These are phyloP conservation scores for Mycena filopes DNA, from an alignment of 768 basidiomycete species.

Conservation along the genomic window DNA sequence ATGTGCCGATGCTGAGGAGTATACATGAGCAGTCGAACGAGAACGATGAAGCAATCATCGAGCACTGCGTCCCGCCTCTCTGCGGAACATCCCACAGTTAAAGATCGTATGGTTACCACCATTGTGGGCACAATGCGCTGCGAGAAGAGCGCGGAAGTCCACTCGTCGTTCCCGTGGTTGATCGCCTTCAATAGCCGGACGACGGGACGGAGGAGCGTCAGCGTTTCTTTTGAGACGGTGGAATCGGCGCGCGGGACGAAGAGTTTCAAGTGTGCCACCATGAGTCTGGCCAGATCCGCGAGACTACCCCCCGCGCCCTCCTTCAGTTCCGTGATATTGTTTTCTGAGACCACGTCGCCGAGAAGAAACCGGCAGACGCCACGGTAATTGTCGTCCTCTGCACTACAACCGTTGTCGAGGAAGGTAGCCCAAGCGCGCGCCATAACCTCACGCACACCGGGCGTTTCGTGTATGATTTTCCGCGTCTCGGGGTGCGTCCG, in stretches of 20 bases:
- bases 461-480: not conserved
- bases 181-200: constrained; percentile 4
- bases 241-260: not conserved
- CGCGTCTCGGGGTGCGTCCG: not conserved
- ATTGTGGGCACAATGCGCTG: not conserved
- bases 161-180: not conserved
- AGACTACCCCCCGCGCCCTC: not conserved
- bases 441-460: not conserved
- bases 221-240: not conserved
- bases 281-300: not conserved
- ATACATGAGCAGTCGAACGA: not conserved
- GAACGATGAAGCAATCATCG: constrained; percentile 9
- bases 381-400: not conserved
- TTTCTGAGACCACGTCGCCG: not conserved
- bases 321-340: not conserved
- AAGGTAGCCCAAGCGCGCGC: constrained; percentile 2
- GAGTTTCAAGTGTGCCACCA: not conserved
- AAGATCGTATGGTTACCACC: not conserved
- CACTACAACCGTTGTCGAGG: not conserved
- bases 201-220: not conserved
- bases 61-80: not conserved
- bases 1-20: not conserved
- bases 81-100: not conserved
- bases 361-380: not conserved
- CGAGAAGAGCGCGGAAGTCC: not conserved